Evolutionary conservation across 148 eudicot genomes (phyloP).

Genomic region (Talinum fruticosum): DNA sequence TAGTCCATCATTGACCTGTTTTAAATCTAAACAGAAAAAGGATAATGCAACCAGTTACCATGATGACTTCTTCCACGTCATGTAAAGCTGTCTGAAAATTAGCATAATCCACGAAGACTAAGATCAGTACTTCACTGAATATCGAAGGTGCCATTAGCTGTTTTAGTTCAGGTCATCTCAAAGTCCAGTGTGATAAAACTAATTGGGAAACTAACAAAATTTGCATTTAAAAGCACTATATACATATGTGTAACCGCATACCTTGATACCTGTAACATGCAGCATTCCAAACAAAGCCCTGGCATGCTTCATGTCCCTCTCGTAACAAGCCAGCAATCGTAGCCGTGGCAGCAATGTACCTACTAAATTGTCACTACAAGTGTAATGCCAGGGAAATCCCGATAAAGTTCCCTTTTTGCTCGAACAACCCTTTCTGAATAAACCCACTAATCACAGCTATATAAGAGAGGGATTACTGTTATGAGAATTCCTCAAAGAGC

Average conservation of each 20-base stretch:
- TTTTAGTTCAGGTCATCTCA: too few species aligned
- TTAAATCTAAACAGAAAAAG: too few species aligned
- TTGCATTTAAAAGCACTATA: too few species aligned
- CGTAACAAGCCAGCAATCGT: background rate
- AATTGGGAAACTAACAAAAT: too few species aligned
- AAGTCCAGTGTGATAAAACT: too few species aligned
- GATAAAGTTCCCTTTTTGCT: background rate
- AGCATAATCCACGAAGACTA: too few species aligned
- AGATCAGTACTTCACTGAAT: too few species aligned
- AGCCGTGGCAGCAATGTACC: background rate
- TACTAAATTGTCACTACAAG: background rate
- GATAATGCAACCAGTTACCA: too few species aligned
- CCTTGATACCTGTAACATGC: background rate
- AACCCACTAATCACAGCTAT: background rate
- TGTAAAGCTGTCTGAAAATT: too few species aligned
- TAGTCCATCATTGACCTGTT: too few species aligned
- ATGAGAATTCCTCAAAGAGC: background rate
- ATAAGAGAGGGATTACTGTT: background rate
- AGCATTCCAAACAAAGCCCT: constrained; percentile 31
- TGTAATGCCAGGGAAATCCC: background rate
- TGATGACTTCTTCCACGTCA: too few species aligned
- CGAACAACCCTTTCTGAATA: background rate
- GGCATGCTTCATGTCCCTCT: constrained; percentile 28
- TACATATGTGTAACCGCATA: background rate
- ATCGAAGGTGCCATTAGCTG: too few species aligned